Evolutionary conservation across 352 stramenopile genomes (phyloP), one percentile per base, ranked within the genome.

Genomic region (Bremia lactucae): DNA sequence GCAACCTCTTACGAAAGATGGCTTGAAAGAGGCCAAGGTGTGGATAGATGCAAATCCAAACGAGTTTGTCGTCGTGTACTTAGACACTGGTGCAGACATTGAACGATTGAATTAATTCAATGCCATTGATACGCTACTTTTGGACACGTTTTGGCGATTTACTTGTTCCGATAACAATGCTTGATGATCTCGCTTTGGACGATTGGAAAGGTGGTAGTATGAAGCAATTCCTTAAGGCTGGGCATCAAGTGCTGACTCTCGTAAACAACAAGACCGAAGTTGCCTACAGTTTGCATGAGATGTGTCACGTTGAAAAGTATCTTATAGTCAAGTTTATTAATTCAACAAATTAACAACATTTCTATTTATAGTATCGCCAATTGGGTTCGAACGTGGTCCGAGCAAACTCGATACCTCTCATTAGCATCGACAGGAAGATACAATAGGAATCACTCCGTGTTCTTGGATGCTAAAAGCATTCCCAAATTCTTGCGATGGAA

Each of bases 61-160:
- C 13, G 67, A 83, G 25, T 68, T 77, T n/a, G 52, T 79, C 9
- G 48, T 83, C 2, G 42, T 79, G 22, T 83, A 83, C 51, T 49
- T 83, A 37, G 66, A 83, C 37, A 76, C 52, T 4, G 70, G 62
- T 10, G 34, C 46, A 6, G 70, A 83, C 14, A 59, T 79, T 6
- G 55, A 48, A 18, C 40, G 45, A 6, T 34, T 57, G 22, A 40
- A 59, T 21, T 70, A 77, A 38, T 62, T 58, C 0, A 40, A 28
- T 0, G 52, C 53, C 4, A 58, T 83, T n/a, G 61, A 79, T 36
- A 48, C 42, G 2, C 37, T 83, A 10, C 28, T 79, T 14, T 64
- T 43, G 2, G 52, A 65, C 13, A 57, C 63, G 3, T 79, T 83
- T n/a, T 55, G 65, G 60, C n/a, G 63, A 73, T 15, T 41, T 67